Evolutionary conservation across 768 basidiomycete species (phyloP), one percentile per base, ranked within the genome.

Genomic region (Russula dissimulans): DNA sequence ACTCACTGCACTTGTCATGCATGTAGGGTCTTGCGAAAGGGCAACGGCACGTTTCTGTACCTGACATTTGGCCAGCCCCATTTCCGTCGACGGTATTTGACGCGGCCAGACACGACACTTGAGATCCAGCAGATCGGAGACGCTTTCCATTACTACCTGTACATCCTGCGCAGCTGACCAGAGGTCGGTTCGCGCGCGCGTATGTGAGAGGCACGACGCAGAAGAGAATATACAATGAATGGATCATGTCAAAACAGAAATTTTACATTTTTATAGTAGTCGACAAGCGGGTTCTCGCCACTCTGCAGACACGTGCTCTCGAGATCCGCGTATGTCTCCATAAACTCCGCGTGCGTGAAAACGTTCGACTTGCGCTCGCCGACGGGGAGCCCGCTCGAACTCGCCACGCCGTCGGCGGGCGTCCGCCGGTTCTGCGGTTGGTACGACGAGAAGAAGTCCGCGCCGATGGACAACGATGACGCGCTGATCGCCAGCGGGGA

Each of bases 251-350:
- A 95, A 67, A 95, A 95, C 68, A 95, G 76, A 69, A 97, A 86
- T 72, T 94, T 93, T 62, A 94, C 94, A 74, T 97, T 97, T 73
- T 87, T 82, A 71, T 97, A 97, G 71, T 87, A 94, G 66, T 87
- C 84, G 57, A 94, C 68, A 79, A 97, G 78, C 7, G 94, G 91
- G 70, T 94, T 95, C 73, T 90, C 90, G 53, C 94, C 91, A 70
- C 82, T 94, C 62, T 75, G 77, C 56, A 93, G 72, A 47, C 77
- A 78, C 22, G 95, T 97, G 71, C 75, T 78, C 61, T 75, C 76
- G 38, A 91, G 68, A 61, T 92, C 85, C 42, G 84, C 93, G 69
- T 91, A 98, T 49, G 86, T 86, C 68, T 82, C 80, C 78, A 97
- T 75, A 70, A 98, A 98, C 71, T 95, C 88, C 42, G 85, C 79